Conservation (phyloP, 148 eudicot genomes). For the Nyssa sinensis region DNA sequence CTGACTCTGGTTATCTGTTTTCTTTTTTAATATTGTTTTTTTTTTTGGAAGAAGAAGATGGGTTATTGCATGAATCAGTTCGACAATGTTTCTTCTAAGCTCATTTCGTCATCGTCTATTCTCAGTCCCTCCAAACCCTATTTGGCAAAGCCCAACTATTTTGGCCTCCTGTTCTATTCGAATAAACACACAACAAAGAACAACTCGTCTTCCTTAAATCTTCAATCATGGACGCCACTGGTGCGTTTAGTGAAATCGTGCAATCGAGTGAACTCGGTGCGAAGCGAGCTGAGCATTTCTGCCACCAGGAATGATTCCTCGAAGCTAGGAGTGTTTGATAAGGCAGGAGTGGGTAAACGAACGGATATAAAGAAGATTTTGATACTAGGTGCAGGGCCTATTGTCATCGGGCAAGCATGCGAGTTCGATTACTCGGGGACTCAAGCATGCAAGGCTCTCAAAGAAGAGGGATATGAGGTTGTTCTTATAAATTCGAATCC, state of each 20-base stretch:
- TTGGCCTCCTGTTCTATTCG: constrained; percentile 10
- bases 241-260: constrained; percentile 7
- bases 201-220: constrained; percentile 5
- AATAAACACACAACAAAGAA: constrained; percentile 9
- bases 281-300: constrained; percentile 19
- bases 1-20: not conserved
- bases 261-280: constrained; percentile 14
- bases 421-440: constrained; percentile 99
- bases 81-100: constrained; percentile 17
- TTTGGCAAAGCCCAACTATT: not conserved
- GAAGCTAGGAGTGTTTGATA: constrained; percentile 4
- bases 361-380: constrained; percentile 92
- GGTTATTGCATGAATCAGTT: constrained; percentile 21
- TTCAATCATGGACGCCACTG: constrained; percentile 12
- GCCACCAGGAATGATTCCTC: constrained; percentile 7
- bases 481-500: constrained; percentile 89
- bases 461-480: constrained; percentile 93
- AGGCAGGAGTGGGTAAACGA: constrained; percentile 50
- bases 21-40: not conserved
- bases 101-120: too few species aligned
- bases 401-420: constrained; percentile 96
- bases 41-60: constrained; percentile 16
- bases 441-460: constrained; percentile 92
- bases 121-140: not conserved
- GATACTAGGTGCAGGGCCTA: constrained; percentile 96